Conservation (phyloP, 2,329 filamentous ascomycete species). For the Colletotrichum echinochloae region DNA sequence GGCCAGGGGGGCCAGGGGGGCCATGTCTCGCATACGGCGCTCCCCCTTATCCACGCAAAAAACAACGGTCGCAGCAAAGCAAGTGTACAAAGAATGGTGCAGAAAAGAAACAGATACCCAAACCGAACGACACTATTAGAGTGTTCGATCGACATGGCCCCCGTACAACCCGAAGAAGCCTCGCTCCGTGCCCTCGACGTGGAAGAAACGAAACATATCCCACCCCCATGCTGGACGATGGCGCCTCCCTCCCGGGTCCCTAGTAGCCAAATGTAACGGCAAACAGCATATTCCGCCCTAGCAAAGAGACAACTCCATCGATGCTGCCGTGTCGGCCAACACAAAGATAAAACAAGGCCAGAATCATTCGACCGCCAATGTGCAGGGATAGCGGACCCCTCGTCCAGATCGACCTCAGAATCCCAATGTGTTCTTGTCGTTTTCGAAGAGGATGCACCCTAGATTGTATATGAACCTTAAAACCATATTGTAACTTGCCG, state of each 20-base stretch:
- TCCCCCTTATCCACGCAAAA: background rate
- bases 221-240: conserved; percentile 6
- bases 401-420: conserved; percentile 16
- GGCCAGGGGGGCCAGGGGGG: background rate
- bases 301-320: conserved; percentile 17
- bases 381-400: conserved; percentile 19
- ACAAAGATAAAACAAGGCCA: conserved; percentile 32
- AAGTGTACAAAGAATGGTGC: conserved; percentile 1
- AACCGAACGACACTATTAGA: background rate
- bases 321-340: conserved; percentile 28
- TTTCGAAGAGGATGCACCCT: conserved; percentile 12
- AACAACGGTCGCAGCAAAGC: background rate
- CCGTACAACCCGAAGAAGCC: conserved; percentile 4
- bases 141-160: conserved; percentile 18
- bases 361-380: conserved; percentile 7
- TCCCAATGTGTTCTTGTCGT: background rate
- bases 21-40: background rate
- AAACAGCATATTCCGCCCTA: conserved; percentile 9
- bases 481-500: conserved; percentile 16
- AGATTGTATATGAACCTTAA: conserved; percentile 12
- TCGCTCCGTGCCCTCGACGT: background rate
- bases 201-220: conserved; percentile 13
- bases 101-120: background rate
- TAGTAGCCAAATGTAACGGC: conserved; percentile 4
- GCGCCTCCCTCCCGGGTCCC: background rate